A percentile compares a stretch with the other conserved stretches of the same genome.
phyloP scores from a whole-genome alignment of 2,329 filamentous ascomycete species.

The Colletotrichum viniferum region DNA sequence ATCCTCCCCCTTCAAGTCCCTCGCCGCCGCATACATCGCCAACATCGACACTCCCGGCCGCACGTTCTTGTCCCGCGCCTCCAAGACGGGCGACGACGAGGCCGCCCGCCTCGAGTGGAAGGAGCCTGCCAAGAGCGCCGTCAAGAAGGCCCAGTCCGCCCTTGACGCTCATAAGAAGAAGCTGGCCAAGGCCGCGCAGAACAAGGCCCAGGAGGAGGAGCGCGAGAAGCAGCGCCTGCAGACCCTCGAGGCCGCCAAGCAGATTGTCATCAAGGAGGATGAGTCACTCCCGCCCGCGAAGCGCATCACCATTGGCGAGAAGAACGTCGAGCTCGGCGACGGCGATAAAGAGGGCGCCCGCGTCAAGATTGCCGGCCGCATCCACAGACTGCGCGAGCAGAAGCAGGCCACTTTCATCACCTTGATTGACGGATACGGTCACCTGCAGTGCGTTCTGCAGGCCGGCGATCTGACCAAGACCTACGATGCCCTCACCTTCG shows the following conservation, averaged over 20 bases:
- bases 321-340: constrained; percentile 65
- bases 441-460: constrained; percentile 82
- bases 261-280: constrained; percentile 73
- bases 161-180: constrained; percentile 84
- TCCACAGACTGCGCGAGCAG: constrained; percentile 81
- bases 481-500: constrained; percentile 88
- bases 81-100: constrained; percentile 68
- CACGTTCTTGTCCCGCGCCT: constrained; percentile 73
- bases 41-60: constrained; percentile 61
- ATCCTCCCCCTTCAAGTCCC: constrained; percentile 78
- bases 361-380: constrained; percentile 80
- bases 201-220: constrained; percentile 73
- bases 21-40: constrained; percentile 78
- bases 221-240: constrained; percentile 65
- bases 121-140: constrained; percentile 78
- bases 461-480: constrained; percentile 82
- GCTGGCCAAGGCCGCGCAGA: constrained; percentile 76
- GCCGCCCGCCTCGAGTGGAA: constrained; percentile 75
- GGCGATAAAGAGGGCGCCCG: constrained; percentile 68
- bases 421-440: constrained; percentile 83
- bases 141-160: constrained; percentile 83
- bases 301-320: constrained; percentile 78
- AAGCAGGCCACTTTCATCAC: constrained; percentile 88
- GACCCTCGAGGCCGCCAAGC: constrained; percentile 76
- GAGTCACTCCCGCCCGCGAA: constrained; percentile 73